These are phyloP conservation scores for Gracilariopsis chorda DNA, from an alignment of 23 red algal genomes.

Conservation along the genomic window DNA sequence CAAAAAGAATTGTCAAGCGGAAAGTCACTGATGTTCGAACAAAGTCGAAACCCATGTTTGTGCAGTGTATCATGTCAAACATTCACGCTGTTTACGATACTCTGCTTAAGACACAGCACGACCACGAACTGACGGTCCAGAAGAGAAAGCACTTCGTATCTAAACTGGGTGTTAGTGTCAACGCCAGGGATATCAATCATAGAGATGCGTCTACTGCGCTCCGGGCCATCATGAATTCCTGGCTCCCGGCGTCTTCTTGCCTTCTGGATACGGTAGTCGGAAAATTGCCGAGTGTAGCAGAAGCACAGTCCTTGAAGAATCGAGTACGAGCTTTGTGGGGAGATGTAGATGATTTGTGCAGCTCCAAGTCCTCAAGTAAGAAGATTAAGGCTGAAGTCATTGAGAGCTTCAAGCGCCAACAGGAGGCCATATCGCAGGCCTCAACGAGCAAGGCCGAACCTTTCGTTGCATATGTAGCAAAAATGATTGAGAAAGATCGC, in stretches of 20 bases:
- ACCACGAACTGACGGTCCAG: conserved; percentile 42
- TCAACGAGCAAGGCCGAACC: conserved; percentile 13
- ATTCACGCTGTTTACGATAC: conserved; percentile 79
- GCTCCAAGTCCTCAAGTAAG: not conserved
- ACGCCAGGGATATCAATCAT: conserved; percentile 82
- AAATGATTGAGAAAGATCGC: conserved; percentile 67
- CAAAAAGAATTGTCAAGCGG: conserved; percentile 68
- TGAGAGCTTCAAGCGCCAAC: conserved; percentile 33
- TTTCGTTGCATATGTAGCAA: conserved; percentile 66
- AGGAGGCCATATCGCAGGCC: conserved; percentile 4
- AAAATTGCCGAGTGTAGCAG: conserved; percentile 66
- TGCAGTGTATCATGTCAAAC: conserved; percentile 89
- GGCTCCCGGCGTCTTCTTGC: conserved; percentile 81
- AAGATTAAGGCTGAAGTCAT: not conserved
- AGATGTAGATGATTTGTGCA: not conserved
- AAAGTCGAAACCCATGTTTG: conserved; percentile 84
- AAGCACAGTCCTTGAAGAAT: conserved; percentile 40
- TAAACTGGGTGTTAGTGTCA: conserved; percentile 67
- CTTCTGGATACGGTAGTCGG: conserved; percentile 83
- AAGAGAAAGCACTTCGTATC: conserved; percentile 77
- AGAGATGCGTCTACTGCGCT: conserved; percentile 73
- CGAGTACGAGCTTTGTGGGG: conserved; percentile 70
- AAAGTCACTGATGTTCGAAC: conserved; percentile 28
- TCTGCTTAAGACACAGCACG: conserved; percentile 39
- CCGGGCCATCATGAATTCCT: conserved; percentile 85